These are phyloP conservation scores for Microdochium nivale DNA, from an alignment of 2,329 filamentous ascomycete species.

Conservation along the genomic window DNA sequence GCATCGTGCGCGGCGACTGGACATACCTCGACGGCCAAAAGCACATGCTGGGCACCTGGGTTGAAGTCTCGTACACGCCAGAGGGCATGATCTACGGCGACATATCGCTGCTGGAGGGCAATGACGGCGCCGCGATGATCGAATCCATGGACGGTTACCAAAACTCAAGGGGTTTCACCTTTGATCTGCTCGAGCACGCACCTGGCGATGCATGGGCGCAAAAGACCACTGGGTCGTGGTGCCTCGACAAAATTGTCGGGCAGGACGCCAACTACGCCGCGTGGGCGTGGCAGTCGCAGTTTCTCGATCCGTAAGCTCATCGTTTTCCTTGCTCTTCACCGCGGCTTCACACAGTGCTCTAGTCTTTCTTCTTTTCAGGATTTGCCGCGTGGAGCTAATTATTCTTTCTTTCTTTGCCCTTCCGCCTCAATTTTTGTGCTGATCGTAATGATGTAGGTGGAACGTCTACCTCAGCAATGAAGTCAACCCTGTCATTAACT, in stretches of 20 bases:
- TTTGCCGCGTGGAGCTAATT: too few species aligned
- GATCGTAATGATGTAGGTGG: not conserved
- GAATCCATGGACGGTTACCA: not conserved
- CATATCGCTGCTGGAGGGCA: conserved; percentile 13
- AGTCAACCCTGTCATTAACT: conserved; percentile 12
- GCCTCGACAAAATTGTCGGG: conserved; percentile 12
- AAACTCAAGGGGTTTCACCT: conserved; percentile 8
- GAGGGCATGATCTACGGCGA: conserved; percentile 11
- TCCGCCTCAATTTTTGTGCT: not conserved
- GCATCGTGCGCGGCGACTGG: conserved; percentile 8
- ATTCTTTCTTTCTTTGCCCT: too few species aligned
- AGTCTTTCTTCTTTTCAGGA: not conserved
- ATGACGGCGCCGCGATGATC: conserved; percentile 11
- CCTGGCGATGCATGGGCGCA: conserved; percentile 8
- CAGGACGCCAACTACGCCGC: conserved; percentile 8
- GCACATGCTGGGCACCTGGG: conserved; percentile 11
- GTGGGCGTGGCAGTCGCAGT: conserved; percentile 8
- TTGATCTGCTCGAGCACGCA: conserved; percentile 9
- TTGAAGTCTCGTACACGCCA: conserved; percentile 9
- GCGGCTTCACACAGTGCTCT: not conserved
- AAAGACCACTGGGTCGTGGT: conserved; percentile 12
- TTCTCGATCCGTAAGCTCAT: conserved; percentile 5
- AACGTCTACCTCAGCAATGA: conserved; percentile 9
- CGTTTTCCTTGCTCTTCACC: not conserved
- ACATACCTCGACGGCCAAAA: conserved; percentile 8